phyloP scores from a whole-genome alignment of 352 stramenopile genomes.

The Globisporangium megalacanthum region DNA sequence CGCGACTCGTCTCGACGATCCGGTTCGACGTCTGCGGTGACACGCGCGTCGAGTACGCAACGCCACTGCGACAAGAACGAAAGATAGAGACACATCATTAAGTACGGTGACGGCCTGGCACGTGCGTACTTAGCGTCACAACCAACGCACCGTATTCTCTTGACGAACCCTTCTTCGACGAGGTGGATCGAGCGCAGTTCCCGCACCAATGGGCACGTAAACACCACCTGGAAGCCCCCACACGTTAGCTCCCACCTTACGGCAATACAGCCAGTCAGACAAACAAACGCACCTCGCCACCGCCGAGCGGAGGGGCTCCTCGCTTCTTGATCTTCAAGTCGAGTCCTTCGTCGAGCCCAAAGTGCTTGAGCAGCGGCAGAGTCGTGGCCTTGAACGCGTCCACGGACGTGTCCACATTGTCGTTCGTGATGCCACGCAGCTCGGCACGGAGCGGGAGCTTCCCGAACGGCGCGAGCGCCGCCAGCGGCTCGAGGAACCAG shows the following conservation, averaged over 20 bases:
- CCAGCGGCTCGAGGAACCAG: constrained; percentile 98
- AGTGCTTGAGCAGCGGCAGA: constrained; percentile 93
- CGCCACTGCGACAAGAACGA: constrained; percentile 56
- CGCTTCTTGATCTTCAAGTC: constrained; percentile 90
- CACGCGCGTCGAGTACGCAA: constrained; percentile 95
- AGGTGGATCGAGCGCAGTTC: constrained; percentile 94
- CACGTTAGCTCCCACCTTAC: constrained; percentile 3
- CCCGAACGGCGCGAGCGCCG: constrained; percentile 96
- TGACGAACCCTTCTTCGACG: constrained; percentile 96
- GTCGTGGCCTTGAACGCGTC: constrained; percentile 95
- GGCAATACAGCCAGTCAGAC: too few relatives aligned
- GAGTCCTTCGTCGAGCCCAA: constrained; percentile 92
- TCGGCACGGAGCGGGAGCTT: constrained; percentile 94
- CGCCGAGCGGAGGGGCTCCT: constrained; percentile 80
- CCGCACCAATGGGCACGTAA: constrained; percentile 93
- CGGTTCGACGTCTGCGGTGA: constrained; percentile 97
- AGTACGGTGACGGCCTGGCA: too few relatives aligned
- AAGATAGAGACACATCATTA: neutral
- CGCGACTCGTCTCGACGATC: constrained; percentile 95
- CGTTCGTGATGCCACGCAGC: constrained; percentile 96
- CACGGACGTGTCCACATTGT: constrained; percentile 86
- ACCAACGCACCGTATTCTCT: constrained; percentile 87
- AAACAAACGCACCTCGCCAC: constrained; percentile 37
- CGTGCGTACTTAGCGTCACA: too few relatives aligned
- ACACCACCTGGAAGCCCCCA: constrained; percentile 72